Evolutionary conservation across 371 early-diverging fungal genomes (phyloP), one percentile per base, ranked within the genome.

Genomic region (Mycotypha africana): DNA sequence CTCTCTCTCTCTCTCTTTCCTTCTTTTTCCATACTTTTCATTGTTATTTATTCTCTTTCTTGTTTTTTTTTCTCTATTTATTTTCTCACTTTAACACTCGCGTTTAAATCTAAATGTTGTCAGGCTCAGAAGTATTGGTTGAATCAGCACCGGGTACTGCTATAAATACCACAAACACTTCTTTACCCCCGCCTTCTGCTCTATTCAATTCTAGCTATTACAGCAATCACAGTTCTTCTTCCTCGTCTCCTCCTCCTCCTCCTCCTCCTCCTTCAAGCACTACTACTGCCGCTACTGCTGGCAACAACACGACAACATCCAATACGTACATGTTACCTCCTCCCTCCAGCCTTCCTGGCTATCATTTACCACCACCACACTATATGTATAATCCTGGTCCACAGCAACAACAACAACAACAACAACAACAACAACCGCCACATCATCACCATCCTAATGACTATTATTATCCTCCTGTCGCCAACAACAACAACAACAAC

Each of bases 251-350:
- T n/a, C 22, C n/a, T n/a, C n/a, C n/a, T n/a, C n/a, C n/a, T n/a
- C n/a, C n/a, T n/a, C n/a, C n/a, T n/a, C 39, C 38, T 19, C 21
- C 35, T 20, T 60, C 70, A 24, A 46, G 59, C 15, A n/a, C n/a
- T n/a, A n/a, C n/a, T n/a, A n/a, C n/a, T n/a, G n/a, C n/a, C n/a
- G n/a, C n/a, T n/a, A n/a, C n/a, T n/a, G n/a, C n/a, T n/a, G n/a
- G n/a, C n/a, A n/a, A n/a, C n/a, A n/a, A n/a, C n/a, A n/a, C n/a
- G n/a, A n/a, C n/a, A n/a, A n/a, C n/a, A n/a, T n/a, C n/a, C n/a
- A n/a, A n/a, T n/a, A n/a, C n/a, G n/a, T 70, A 55, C 28, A 58
- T 70, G 11, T 38, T 70, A 25, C 70, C 70, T 14, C 70, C 70
- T 19, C 70, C 67, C 17, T 61, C 66, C 14, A 58, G 59, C 23